Base-by-base conservation (phyloP, 192 early-diverging fungal genomes). In the Geranomyces variabilis region DNA sequence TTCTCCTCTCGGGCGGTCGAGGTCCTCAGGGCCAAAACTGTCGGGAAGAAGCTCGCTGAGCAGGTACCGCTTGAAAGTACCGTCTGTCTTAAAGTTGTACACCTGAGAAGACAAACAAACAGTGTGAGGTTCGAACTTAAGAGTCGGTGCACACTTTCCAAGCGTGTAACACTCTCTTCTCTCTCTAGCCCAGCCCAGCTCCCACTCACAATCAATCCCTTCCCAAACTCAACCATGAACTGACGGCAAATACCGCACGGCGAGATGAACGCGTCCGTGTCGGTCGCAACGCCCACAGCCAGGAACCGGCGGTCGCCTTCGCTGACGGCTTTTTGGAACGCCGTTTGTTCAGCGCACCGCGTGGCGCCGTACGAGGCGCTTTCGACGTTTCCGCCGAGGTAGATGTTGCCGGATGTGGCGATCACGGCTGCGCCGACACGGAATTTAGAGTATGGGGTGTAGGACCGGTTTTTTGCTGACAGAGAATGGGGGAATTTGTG, bases 381-480 rank as follows among this genome's bases (percentile, higher is more conserved):
- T 73, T 97, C 95, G 47, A 97, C 87, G 76, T 97, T 97, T 71
- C 90, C 90, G 30, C 95, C 75, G 12, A 71, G 46, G 45, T 66
- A 86, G 17, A 86, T 75, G 56, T 81, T 83, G 29, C 92, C 92
- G 28, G 86, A 82, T 48, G 82, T 81, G 12, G 90, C 81, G 43
- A 93, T 78, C 41, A 95, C 67, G 2, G 95, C 92, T 44, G 92
- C 92, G 17, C 95, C 95, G 22, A 97, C 94, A 22, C 91, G 86
- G 77, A 96, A 96, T 75, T 94, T 93, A 26, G 91, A 93, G 78
- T 97, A 97, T 5, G 95, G 95, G 17, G 87, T 88, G 75, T 97
- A 95, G 1, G 94, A 88, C 28, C 77, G 70, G n/a, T 85, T 77
- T 58, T 90, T 91, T 14, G 93, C 93, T 49, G 31, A 3, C 36